Base-by-base conservation (phyloP, 176 grass and related monocot genomes). In the Dactylis glomerata region DNA sequence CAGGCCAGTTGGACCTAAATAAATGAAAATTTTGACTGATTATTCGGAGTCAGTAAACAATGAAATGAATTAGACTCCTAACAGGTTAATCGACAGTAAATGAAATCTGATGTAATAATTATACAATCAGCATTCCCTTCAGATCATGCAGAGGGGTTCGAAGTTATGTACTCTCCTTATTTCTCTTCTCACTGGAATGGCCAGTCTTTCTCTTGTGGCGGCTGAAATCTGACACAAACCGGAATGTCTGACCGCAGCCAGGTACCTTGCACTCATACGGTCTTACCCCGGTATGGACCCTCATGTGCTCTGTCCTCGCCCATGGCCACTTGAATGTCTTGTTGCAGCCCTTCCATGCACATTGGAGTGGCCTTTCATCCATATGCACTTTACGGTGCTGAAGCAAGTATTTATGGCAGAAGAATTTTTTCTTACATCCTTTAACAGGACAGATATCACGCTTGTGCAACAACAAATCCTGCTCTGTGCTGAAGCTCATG, bases 241-340 rank as follows among this genome's bases (percentile, higher is more conserved):
- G 91, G 75, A 99, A 99, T 10, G 96, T 99, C 91, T 96, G 96
- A 33, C 89, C 80, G 52, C 96, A 99, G 54, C 91, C 96, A 78
- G 91, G 78, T 78, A 92, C 90, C 33, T 88, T 88, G 86, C 96
- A 99, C 13, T 87, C 84, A 19, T 99, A 99, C 8, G 96, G 96
- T 11, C 96, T 81, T 56, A 88, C 96, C 26, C 96, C 96, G 0
- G 96, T 96, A 65, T 99, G 96, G 22, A 99, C 96, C 58, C 96
- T 89, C 80, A 99, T 94, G 84, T 99, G 96, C 36, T 99, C 96
- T 26, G 96, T 99, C 58, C 91, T 85, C 5, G 96, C 96, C 96
- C 96, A 99, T 86, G 96, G 89, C 96, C 96, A 99, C 78, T 99
- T 99, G 79, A 99, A 99, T 51, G 93, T 88, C 86, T 96, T 99